phyloP scores from a whole-genome alignment of 352 stramenopile species.

The Phytopythium delawarense region DNA sequence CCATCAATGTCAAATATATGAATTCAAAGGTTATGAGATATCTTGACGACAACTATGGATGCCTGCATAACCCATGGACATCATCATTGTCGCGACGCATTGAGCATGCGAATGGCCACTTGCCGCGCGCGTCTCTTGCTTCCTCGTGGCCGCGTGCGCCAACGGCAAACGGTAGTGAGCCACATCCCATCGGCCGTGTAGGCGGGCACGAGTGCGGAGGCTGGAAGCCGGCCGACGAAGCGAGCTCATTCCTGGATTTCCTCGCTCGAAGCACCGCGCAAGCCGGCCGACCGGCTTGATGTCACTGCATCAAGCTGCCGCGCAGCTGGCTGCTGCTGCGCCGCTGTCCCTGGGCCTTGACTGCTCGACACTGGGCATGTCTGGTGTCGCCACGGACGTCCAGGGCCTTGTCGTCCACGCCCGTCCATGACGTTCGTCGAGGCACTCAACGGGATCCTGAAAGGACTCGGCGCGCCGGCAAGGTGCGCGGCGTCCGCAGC shows the following conservation, averaged over 20 bases:
- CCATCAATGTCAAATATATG: too few relatives aligned
- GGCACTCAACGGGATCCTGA: constrained; percentile 62
- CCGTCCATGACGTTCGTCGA: constrained; percentile 80
- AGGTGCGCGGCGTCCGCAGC: constrained; percentile 59
- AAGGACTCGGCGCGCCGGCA: constrained; percentile 27
- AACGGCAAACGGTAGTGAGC: not conserved
- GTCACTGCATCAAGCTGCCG: not conserved
- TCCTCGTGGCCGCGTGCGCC: not conserved
- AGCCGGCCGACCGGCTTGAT: not conserved
- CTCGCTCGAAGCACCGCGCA: not conserved
- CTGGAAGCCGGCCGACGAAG: not conserved
- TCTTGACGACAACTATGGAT: too few relatives aligned
- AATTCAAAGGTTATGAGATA: too few relatives aligned
- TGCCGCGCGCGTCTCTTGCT: not conserved
- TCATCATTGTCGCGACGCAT: too few relatives aligned
- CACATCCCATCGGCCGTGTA: not conserved
- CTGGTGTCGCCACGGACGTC: constrained; percentile 49
- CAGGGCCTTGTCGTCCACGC: constrained; percentile 33
- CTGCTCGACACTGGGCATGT: constrained; percentile 86
- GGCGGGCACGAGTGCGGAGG: not conserved
- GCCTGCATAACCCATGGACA: too few relatives aligned
- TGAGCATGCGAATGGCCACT: too few relatives aligned
- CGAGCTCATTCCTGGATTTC: not conserved
- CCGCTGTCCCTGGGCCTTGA: constrained; percentile 63
- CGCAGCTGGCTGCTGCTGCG: not conserved